phyloP scores from a whole-genome alignment of 495 filamentous ascomycete genomes.

The Penicillium salamii region DNA sequence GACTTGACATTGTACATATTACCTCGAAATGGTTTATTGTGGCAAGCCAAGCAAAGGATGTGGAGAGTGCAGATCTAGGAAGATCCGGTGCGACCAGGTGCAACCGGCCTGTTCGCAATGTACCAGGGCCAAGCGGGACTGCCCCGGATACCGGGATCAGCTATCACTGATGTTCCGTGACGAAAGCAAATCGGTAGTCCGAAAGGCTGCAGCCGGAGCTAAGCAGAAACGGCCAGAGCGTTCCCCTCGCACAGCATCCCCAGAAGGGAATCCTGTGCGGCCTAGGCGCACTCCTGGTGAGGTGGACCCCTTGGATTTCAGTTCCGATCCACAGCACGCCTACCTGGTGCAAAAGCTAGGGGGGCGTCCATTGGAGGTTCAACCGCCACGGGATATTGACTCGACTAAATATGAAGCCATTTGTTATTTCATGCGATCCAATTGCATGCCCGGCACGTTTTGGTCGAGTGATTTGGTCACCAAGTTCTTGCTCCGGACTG shows the following conservation, averaged over 20 bases:
- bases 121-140: conserved; percentile 59
- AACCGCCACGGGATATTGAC: conserved; percentile 22
- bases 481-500: conserved; percentile 19
- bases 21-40: conserved; percentile 62
- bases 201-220: conserved; percentile 52
- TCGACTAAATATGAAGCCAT: conserved; percentile 36
- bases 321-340: conserved; percentile 14
- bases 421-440: conserved; percentile 43
- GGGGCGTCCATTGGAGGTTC: conserved; percentile 18
- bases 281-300: not conserved
- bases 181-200: conserved; percentile 64
- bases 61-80: conserved; percentile 66
- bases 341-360: conserved; percentile 5
- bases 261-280: conserved; percentile 14
- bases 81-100: conserved; percentile 66
- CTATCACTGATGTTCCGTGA: conserved; percentile 71
- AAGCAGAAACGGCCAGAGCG: conserved; percentile 10
- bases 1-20: not conserved
- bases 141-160: conserved; percentile 69
- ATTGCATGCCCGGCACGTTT: conserved; percentile 34
- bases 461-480: conserved; percentile 28
- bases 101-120: conserved; percentile 67
- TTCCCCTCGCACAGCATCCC: conserved; percentile 17
- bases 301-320: conserved; percentile 20
- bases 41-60: conserved; percentile 73